Conservation (phyloP, 2,329 filamentous ascomycete genomes). For the Claviceps quebecensis region DNA sequence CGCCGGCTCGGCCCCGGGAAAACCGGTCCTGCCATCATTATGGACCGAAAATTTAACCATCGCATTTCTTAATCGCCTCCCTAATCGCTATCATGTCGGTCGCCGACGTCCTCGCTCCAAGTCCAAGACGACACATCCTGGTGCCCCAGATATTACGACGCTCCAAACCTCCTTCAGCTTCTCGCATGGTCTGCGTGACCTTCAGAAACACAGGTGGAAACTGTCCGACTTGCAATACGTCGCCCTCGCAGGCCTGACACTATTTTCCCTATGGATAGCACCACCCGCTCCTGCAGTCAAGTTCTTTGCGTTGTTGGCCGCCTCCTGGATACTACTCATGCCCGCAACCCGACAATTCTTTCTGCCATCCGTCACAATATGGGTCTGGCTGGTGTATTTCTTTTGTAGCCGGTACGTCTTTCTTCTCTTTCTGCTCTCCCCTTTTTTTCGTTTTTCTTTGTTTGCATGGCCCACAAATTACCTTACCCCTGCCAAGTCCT, state of each 20-base stretch:
- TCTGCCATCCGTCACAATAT: conserved; percentile 71
- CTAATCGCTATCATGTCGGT: conserved; percentile 24
- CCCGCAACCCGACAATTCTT: conserved; percentile 86
- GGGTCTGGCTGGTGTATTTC: conserved; percentile 81
- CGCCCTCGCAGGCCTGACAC: conserved; percentile 55
- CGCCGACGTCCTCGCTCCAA: conserved; percentile 26
- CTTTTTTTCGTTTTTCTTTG: background rate
- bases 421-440: background rate
- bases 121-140: conserved; percentile 19
- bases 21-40: conserved; percentile 26
- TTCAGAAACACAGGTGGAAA: conserved; percentile 68
- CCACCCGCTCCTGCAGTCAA: conserved; percentile 70
- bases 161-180: conserved; percentile 75
- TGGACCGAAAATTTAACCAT: conserved; percentile 28
- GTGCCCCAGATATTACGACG: conserved; percentile 49
- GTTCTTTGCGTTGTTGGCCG: conserved; percentile 51
- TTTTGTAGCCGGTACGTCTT: conserved; percentile 75
- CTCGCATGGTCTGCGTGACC: conserved; percentile 57
- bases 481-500: too few relatives aligned
- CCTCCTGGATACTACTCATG: conserved; percentile 59
- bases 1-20: conserved; percentile 22
- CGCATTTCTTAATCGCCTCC: conserved; percentile 28
- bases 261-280: conserved; percentile 76
- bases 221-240: conserved; percentile 77
- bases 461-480: background rate